Evolutionary conservation across 2,329 filamentous ascomycete genomes (phyloP).

Genomic region (Botrytis medusae): DNA sequence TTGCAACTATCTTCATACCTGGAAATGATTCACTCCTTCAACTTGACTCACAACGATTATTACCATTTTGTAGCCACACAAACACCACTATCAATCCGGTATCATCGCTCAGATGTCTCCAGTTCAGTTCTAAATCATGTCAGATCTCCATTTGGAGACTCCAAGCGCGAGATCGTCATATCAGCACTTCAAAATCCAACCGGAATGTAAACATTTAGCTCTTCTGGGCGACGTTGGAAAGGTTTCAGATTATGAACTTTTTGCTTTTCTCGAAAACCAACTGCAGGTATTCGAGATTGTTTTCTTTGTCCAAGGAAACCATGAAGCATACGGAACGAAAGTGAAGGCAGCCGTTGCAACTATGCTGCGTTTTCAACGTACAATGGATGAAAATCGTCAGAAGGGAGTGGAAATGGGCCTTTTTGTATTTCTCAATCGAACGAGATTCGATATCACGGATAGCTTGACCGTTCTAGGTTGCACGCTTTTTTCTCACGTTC

Average conservation of each 20-base stretch:
- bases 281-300: background rate
- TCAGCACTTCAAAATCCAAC: constrained; percentile 23
- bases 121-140: constrained; percentile 25
- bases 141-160: constrained; percentile 28
- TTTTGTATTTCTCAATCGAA: constrained; percentile 46
- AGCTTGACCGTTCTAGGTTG: constrained; percentile 47
- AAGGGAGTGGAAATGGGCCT: constrained; percentile 12
- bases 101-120: constrained; percentile 18
- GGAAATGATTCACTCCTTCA: background rate
- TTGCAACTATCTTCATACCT: background rate
- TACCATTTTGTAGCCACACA: background rate
- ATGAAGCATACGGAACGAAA: constrained; percentile 17
- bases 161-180: constrained; percentile 24
- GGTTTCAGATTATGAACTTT: constrained; percentile 12
- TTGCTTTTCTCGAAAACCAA: constrained; percentile 19
- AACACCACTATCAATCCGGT: no score
- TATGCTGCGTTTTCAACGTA: background rate
- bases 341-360: background rate
- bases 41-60: background rate
- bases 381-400: background rate
- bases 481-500: constrained; percentile 51
- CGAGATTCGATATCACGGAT: constrained; percentile 42
- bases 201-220: constrained; percentile 23
- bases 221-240: constrained; percentile 24
- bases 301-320: constrained; percentile 16